Base-by-base conservation (phyloP, 495 filamentous ascomycete species). In the Penicillium bovifimosum region DNA sequence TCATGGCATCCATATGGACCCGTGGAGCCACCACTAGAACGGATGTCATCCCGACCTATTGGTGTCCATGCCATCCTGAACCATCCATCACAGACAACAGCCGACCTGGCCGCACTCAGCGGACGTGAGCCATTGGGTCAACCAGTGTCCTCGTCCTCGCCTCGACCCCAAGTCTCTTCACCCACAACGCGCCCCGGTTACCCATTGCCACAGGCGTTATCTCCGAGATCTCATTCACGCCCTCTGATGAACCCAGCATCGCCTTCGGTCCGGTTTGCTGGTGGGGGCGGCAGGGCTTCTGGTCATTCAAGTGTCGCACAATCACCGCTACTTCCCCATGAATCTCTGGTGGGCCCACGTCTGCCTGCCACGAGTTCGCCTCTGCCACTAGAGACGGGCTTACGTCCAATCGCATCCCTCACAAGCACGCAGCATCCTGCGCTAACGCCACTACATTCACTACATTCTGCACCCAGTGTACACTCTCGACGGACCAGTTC, bases 221-320 rank as follows among this genome's bases (percentile, higher is more conserved):
- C 63, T 47, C 67, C 67, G 40, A 71, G 52, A 55, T 70, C 59
- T 63, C 64, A 59, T 54, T 61, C 67, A 17, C 76, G 82, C 42
- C 75, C 76, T 48, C 76, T 83, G n/a, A 72, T 87, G 58, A 84
- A 81, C 31, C 85, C 86, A 17, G 75, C 76, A 50, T 88, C 86
- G 13, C 86, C 86, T 17, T 72, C 79, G 3, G 69, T 68, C 38
- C 67, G 72, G 10, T 69, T 75, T 47, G 65, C 68, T 10, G 53
- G 63, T 43, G 48, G 54, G 2, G 56, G 56, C 41, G 69, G 66
- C 8, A 63, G 67, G 17, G 72, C 75, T 31, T 69, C 73, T 26
- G 71, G 71, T 6, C 75, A 76, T 34, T 64, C 71, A n/a, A 73
- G 65, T 48, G 64, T 74, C 8, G 58, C 70, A 17, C 80, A 82